A percentile compares a stretch with the other conserved stretches of the same genome.
Conservation (phyloP, 805 yeast genomes). For the Pichia pseudocactophila region DNA sequence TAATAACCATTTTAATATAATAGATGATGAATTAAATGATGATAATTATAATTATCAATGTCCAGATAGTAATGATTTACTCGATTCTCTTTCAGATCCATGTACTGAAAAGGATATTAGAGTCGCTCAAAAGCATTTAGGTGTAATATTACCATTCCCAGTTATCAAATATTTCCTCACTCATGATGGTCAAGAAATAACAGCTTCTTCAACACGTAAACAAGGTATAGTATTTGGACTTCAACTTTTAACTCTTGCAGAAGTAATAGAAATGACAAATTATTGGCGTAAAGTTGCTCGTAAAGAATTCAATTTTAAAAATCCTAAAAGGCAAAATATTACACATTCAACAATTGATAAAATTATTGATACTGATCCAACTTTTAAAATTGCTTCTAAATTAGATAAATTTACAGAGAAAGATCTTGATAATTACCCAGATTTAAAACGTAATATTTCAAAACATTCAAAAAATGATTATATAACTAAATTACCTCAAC, state of each 20-base stretch:
- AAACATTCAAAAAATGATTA: conserved; percentile 22
- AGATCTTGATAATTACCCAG: conserved; percentile 16
- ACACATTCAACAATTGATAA: background rate
- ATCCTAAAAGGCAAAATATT: background rate
- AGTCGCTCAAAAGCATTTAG: conserved; percentile 73
- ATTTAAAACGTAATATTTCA: conserved; percentile 21
- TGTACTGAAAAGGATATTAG: conserved; percentile 66
- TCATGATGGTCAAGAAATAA: conserved; percentile 82
- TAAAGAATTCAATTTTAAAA: conserved; percentile 4
- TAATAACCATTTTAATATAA: background rate
- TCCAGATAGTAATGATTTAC: conserved; percentile 62
- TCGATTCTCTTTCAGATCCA: conserved; percentile 29
- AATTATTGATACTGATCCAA: conserved; percentile 13
- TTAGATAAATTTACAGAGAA: conserved; percentile 11
- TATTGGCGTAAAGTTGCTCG: conserved; percentile 68
- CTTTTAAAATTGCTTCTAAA: conserved; percentile 14
- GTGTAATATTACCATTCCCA: conserved; percentile 61
- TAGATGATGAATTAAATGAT: conserved; percentile 33
- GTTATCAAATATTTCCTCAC: conserved; percentile 61
- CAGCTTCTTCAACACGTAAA: conserved; percentile 56
- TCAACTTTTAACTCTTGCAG: conserved; percentile 68
- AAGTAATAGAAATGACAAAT: conserved; percentile 66
- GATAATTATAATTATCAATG: conserved; percentile 58
- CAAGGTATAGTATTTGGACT: conserved; percentile 71
- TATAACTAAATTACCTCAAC: conserved; percentile 37